Conservation (phyloP, 1,139 yeast genomes). For the Diutina neorugosa region DNA sequence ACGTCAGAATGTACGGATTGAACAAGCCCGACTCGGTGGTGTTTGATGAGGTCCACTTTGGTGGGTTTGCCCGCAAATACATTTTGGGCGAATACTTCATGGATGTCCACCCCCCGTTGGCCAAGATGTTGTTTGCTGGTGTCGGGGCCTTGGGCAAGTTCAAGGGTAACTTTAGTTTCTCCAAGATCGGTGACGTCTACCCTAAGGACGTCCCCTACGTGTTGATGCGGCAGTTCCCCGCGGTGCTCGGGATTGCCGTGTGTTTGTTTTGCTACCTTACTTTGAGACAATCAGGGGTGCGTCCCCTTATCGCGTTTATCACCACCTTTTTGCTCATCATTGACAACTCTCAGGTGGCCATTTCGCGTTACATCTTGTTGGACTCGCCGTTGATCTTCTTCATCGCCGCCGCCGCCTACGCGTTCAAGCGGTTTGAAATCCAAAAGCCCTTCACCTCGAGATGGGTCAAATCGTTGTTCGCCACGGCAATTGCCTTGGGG, state of each 20-base stretch:
- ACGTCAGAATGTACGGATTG: conserved; percentile 42
- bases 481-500: conserved; percentile 78
- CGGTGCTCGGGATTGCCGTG: conserved; percentile 70
- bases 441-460: conserved; percentile 55
- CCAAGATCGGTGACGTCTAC: conserved; percentile 53
- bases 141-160: conserved; percentile 65
- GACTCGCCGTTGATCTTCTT: conserved; percentile 89
- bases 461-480: conserved; percentile 62
- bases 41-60: conserved; percentile 85
- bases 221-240: conserved; percentile 80
- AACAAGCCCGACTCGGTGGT: conserved; percentile 71
- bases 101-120: conserved; percentile 94
- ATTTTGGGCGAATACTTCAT: conserved; percentile 64
- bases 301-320: conserved; percentile 59
- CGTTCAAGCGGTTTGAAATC: conserved; percentile 70
- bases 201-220: conserved; percentile 59
- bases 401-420: conserved; percentile 76
- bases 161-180: conserved; percentile 64
- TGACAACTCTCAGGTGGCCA: conserved; percentile 82
- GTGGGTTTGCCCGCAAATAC: conserved; percentile 69
- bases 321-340: conserved; percentile 58
- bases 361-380: conserved; percentile 77
- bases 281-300: conserved; percentile 75
- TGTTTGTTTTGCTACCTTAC: conserved; percentile 70
- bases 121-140: conserved; percentile 79